Evolutionary conservation across 352 stramenopile species (phyloP).

Genomic region (Globisporangium paddicum): DNA sequence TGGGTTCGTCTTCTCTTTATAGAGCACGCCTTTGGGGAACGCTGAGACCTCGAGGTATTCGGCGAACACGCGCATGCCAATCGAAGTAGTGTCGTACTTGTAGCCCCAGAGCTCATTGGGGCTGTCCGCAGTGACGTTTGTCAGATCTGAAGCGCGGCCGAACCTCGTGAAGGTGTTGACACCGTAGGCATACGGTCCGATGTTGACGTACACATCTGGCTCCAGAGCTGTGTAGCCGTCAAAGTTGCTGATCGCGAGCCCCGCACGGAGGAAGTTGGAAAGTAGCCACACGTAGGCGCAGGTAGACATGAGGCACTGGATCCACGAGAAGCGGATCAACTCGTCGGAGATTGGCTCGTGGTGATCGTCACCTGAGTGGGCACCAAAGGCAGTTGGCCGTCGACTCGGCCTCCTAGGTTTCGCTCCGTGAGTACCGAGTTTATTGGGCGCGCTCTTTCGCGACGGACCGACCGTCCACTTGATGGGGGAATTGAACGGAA

Average conservation of each 20-base stretch:
- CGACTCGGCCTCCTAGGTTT: too few species aligned
- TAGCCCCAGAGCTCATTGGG: conserved; percentile 9
- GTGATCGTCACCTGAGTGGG: too few species aligned
- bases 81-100: conserved; percentile 14
- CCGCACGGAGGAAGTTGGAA: conserved; percentile 9
- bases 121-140: neutral
- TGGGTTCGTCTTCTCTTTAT: neutral
- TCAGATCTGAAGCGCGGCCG: neutral
- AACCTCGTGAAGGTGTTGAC: conserved; percentile 1
- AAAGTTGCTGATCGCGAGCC: conserved; percentile 3
- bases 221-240: neutral
- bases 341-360: neutral
- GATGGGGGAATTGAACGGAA: too few species aligned
- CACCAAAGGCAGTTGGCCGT: too few species aligned
- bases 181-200: conserved; percentile 11
- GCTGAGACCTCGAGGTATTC: neutral
- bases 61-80: conserved; percentile 7
- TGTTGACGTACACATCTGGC: conserved; percentile 7
- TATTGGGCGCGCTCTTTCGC: too few species aligned
- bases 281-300: conserved; percentile 12
- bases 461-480: too few species aligned
- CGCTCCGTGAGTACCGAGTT: too few species aligned
- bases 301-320: neutral
- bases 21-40: conserved; percentile 2
- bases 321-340: conserved; percentile 1